Evolutionary conservation across 2,329 filamentous ascomycete species (phyloP).

Genomic region (Neonectria faginata): DNA sequence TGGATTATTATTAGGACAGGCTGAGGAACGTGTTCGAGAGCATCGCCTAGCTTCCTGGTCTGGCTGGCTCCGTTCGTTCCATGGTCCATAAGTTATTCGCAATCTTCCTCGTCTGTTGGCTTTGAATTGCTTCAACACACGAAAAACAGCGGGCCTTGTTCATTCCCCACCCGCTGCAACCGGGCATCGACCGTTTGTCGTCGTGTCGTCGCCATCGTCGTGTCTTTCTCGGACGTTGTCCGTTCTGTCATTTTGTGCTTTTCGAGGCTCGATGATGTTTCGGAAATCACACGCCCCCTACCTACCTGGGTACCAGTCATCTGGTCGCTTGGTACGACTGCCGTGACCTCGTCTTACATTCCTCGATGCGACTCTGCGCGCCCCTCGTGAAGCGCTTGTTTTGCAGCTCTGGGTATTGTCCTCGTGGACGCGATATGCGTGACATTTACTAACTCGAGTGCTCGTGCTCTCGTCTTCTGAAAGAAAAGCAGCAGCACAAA

Average conservation of each 20-base stretch:
- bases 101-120: background rate
- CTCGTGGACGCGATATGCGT: background rate
- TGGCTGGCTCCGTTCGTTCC: background rate
- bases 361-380: background rate
- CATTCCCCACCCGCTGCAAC: background rate
- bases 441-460: background rate
- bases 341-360: background rate
- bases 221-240: background rate
- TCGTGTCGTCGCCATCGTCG: background rate
- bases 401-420: background rate
- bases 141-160: background rate
- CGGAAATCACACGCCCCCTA: background rate
- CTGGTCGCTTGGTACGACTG: background rate
- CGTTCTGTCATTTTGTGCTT: background rate
- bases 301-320: background rate
- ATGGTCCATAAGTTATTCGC: background rate
- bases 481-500: no score
- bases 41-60: background rate
- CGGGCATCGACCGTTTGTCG: constrained; percentile 1
- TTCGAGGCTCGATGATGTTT: background rate
- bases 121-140: background rate
- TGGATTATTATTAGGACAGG: constrained; percentile 11
- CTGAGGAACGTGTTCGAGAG: constrained; percentile 9
- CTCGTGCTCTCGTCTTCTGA: background rate
- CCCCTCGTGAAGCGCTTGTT: background rate